Base-by-base conservation (phyloP, 148 eudicot species). In the Rhododendron mucronatum region DNA sequence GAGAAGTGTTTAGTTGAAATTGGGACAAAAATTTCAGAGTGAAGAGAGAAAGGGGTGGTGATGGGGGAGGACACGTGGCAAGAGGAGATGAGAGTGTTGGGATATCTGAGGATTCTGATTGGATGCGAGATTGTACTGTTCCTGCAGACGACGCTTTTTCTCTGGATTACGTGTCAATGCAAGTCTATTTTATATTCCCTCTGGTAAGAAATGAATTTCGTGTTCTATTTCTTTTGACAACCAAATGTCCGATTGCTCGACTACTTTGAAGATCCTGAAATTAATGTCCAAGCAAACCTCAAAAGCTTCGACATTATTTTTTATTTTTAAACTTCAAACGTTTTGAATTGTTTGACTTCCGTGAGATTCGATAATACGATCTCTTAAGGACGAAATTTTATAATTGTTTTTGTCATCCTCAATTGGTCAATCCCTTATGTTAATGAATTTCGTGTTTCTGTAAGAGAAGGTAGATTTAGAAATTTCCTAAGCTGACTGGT, bases 21-120 rank as follows among this genome's bases (percentile, higher is more conserved):
- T 67, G 1, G 15, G 74, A 26, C 16, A 28, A 28, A 67, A 44
- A 41, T 5, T 10, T 44, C 23, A 23, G 51, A 71, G 18, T 10
- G 71, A 57, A 80, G 26, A 63, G 15, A 9, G 15, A 9, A 65
- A 30, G 67, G 88, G 88, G 91, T 87, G 90, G 88, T 13, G 53
- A 65, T 30, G 26, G 86, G 48, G 8, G 5, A 21, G n/a, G 91
- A 81, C 94, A 91, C 88, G 92, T 87, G 88, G 89, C 26, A 74
- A 37, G 16, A 5, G 18, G 78, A 53, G 61, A 80, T 88, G 87
- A 88, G 86, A 81, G 90, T 69, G 77, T 87, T 2, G 84, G 41
- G 89, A 88, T 85, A 83, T 45, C 87, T 12, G 57, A 82, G 85
- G 7, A 48, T 78, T 87, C 9, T 86, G 28, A 92, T 91, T 91